phyloP scores from a whole-genome alignment of 495 filamentous ascomycete species.

The Aspergillus nidulans region DNA sequence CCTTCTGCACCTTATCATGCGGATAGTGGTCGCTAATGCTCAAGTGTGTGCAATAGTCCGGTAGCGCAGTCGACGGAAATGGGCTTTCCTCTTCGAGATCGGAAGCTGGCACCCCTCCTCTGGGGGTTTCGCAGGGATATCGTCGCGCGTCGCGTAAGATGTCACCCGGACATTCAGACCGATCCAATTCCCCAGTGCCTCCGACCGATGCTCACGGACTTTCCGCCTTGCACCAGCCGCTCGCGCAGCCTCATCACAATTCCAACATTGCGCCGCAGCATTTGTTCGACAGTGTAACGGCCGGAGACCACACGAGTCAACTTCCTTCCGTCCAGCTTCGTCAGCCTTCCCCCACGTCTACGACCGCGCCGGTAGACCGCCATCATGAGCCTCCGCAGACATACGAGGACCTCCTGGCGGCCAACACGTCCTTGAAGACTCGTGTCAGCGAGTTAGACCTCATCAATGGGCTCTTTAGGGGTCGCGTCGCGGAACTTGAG shows the following conservation, averaged over 20 bases:
- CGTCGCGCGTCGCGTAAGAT: constrained; percentile 69
- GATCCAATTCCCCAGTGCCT: constrained; percentile 80
- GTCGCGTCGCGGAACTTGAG: constrained; percentile 83
- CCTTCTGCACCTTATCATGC: background rate
- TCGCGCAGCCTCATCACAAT: constrained; percentile 43
- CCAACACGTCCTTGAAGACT: constrained; percentile 80
- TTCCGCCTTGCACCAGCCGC: constrained; percentile 45
- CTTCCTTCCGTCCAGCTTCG: constrained; percentile 49
- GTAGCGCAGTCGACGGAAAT: constrained; percentile 49
- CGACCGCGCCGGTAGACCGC: constrained; percentile 69
- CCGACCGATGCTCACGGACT: constrained; percentile 78
- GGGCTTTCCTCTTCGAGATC: constrained; percentile 54
- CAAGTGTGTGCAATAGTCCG: constrained; percentile 34
- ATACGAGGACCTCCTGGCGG: constrained; percentile 70
- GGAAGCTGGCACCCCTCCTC: constrained; percentile 51
- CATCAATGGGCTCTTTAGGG: constrained; percentile 89
- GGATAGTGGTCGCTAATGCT: constrained; percentile 30
- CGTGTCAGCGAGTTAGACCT: constrained; percentile 91
- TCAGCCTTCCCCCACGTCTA: constrained; percentile 64
- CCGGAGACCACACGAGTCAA: constrained; percentile 61
- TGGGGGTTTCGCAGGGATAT: constrained; percentile 47
- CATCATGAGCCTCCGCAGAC: constrained; percentile 72
- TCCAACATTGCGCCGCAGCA: constrained; percentile 74
- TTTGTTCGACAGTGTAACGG: constrained; percentile 69
- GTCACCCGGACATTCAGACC: constrained; percentile 68